Evolutionary conservation across 2,329 filamentous ascomycete genomes (phyloP).

Genomic region (Neocucurbitaria cava): DNA sequence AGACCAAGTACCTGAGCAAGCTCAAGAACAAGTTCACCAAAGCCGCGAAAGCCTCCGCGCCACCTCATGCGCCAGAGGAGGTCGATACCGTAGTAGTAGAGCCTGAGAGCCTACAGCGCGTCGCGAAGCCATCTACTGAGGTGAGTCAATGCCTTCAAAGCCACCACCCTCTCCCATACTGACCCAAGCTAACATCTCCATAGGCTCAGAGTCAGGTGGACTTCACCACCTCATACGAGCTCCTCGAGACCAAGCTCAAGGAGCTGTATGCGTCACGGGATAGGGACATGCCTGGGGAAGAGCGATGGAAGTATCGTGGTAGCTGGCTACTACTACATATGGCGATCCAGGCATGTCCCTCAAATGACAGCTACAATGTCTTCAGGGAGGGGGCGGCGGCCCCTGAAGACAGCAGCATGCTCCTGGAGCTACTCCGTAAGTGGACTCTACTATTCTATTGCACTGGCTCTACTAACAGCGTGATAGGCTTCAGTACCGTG

Average conservation of each 20-base stretch:
- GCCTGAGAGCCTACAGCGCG: not conserved
- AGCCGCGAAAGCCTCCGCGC: not conserved
- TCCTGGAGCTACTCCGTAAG: slow-evolving; percentile 12
- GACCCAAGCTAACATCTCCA: not conserved
- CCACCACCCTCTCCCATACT: not conserved
- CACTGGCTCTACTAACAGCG: not conserved
- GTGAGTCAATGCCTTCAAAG: not conserved
- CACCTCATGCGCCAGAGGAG: not conserved
- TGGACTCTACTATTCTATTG: not conserved
- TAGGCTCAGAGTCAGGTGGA: not conserved
- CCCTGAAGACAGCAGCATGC: slow-evolving; percentile 5
- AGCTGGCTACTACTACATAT: slow-evolving; percentile 24
- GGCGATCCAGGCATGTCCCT: slow-evolving; percentile 19
- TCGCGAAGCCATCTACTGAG: not conserved
- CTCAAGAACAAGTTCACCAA: slow-evolving; percentile 3
- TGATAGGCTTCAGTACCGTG: not conserved
- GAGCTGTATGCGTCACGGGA: slow-evolving; percentile 11
- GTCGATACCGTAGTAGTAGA: not conserved
- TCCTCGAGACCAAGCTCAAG: slow-evolving; percentile 17
- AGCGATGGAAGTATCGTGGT: slow-evolving; percentile 27
- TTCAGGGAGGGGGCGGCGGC: not conserved
- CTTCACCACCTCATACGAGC: slow-evolving; percentile 10
- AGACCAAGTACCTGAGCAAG: slow-evolving; percentile 4
- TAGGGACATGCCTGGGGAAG: slow-evolving; percentile 9
- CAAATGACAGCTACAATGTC: slow-evolving; percentile 20